Evolutionary conservation across 495 filamentous ascomycete genomes (phyloP), one percentile per base, ranked within the genome.

Genomic region (Penicillium bialowiezense): DNA sequence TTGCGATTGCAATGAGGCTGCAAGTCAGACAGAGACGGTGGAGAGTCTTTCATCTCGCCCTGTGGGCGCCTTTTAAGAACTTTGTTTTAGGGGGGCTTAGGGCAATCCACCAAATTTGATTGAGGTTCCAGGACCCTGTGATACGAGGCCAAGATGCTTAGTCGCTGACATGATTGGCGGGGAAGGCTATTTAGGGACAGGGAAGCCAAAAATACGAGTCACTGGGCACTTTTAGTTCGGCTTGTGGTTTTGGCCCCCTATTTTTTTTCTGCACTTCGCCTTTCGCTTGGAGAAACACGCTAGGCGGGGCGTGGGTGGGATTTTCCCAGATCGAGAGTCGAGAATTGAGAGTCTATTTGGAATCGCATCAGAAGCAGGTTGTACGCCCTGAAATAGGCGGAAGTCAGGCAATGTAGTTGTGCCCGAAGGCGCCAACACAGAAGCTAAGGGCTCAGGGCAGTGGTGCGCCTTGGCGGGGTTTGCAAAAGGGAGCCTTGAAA

Each of bases 141-240:
- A 46, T 50, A 50, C 47, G 47, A 50, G n/a, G 38, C 47, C 47
- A 35, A 42, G 29, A 24, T 28, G 6, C 23, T 10, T 7, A 35
- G 8, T 20, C 5, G 18, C 7, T 19, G 20, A 12, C 12, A 14
- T 35, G 20, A 48, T 48, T 48, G 36, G 45, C 1, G 8, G 7
- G 19, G 14, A 7, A 8, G 29, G 6, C 7, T 26, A 20, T 3
- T 33, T 12, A 13, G 17, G 18, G 1, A 5, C 34, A 17, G 45
- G 35, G 23, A 39, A 18, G 24, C 10, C 32, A 18, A 31, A n/a
- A 39, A 29, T 5, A 48, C 19, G 26, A 40, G 26, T 35, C 42
- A 38, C 45, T 28, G 9, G 45, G 18, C 3, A 13, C 7, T 10
- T 28, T 29, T 7, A 37, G 19, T 33, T 17, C 0, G 41, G 3